Evolutionary conservation across 2,329 filamentous ascomycete species (phyloP), one percentile per base, ranked within the genome.

Genomic region (Arthrobotrys sphaeroides): DNA sequence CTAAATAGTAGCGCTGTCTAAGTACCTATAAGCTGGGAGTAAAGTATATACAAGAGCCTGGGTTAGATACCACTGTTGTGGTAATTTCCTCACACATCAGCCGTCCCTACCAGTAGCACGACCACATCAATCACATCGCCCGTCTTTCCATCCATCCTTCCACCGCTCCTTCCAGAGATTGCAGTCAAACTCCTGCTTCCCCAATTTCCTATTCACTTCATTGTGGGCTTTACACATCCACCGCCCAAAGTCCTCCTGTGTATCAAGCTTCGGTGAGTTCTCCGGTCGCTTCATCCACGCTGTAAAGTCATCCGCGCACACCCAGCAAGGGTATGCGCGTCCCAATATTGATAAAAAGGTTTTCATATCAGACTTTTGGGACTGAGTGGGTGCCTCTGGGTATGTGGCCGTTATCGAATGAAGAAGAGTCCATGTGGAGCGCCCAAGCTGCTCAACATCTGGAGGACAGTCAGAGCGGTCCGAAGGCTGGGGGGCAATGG

Each of bases 321-420:
- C 88, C 93, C 94, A 97, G 85, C 95, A 99, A 2, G 95, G 95
- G 81, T 99, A 99, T 18, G 98, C 83, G 78, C 90, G 91, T 24
- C 91, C 90, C 82, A 99, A 96, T 1, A 93, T 85, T 22, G 85
- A 84, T 79, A 99, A 86, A 83, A 99, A 98, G 60, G 88, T 86
- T 67, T 86, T 85, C 79, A 96, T 90, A 79, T 97, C 91, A 28
- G 84, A 84, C 81, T 97, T 93, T 79, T 97, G 88, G 7, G 85
- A 82, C 0, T 85, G 82, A 0, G 90, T 88, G 0, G 95, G 93
- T 5, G 82, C 83, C 5, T 87, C 85, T 0, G 95, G 95, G 82
- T 98, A 99, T 12, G 88, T 88, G 0, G 94, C 95, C 12, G 94
- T 92, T 78, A 99, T 91, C 6, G 91, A 90, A 85, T 99, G 95